These are phyloP conservation scores for Eucommia ulmoides DNA, from an alignment of 257 asterid species.

Conservation along the genomic window DNA sequence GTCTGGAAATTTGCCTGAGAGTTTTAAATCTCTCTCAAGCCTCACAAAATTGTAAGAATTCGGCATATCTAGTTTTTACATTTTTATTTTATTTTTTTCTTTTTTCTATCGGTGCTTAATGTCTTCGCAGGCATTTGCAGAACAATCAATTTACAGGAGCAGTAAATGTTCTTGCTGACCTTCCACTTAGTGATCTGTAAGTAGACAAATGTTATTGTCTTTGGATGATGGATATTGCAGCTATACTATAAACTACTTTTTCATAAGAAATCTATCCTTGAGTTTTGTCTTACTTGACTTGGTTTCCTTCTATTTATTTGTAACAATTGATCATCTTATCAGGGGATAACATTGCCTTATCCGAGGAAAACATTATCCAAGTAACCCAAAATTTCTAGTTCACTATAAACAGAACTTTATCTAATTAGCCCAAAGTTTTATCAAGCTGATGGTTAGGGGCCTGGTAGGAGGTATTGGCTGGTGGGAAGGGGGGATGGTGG, in stretches of 20 bases:
- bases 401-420: too few species aligned
- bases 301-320: neutral
- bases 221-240: neutral
- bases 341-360: too few species aligned
- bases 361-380: too few species aligned
- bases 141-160: slow-evolving; percentile 48
- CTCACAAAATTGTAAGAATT: slow-evolving; percentile 31
- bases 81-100: slow-evolving; percentile 2
- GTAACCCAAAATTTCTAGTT: too few species aligned
- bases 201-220: slow-evolving; percentile 7
- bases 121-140: slow-evolving; percentile 35
- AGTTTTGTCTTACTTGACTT: neutral
- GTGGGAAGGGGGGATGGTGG: too few species aligned
- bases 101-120: slow-evolving; percentile 13
- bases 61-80: too few species aligned
- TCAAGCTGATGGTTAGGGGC: too few species aligned
- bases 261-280: too few species aligned
- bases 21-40: slow-evolving; percentile 31
- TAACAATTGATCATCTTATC: too few species aligned
- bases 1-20: slow-evolving; percentile 38
- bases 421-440: too few species aligned
- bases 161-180: slow-evolving; percentile 39
- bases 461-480: too few species aligned
- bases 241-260: neutral
- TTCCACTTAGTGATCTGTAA: slow-evolving; percentile 46